A percentile compares a stretch with the other conserved stretches of the same genome.
Evolutionary conservation across 768 basidiomycete genomes (phyloP).

Genomic region (Roridomyces roridus): DNA sequence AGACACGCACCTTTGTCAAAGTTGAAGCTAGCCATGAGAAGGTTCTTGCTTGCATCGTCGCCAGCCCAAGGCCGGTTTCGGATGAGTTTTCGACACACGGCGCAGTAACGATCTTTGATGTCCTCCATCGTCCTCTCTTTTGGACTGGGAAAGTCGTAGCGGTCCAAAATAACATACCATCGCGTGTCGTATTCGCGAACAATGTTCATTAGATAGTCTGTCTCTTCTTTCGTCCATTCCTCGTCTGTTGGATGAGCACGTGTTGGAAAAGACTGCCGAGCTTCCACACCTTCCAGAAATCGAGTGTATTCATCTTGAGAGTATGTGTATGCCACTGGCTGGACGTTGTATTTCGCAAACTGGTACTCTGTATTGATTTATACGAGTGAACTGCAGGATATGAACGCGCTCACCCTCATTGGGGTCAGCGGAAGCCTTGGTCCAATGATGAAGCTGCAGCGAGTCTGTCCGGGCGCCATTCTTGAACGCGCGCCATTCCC

Average conservation of each 20-base stretch:
- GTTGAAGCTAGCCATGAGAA: constrained; percentile 70
- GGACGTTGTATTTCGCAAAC: constrained; percentile 85
- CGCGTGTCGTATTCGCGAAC: constrained; percentile 84
- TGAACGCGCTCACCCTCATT: constrained; percentile 52
- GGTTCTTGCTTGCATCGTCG: constrained; percentile 74
- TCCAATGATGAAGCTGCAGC: constrained; percentile 86
- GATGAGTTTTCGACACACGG: constrained; percentile 87
- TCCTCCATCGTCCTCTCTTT: constrained; percentile 79
- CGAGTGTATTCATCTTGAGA: constrained; percentile 86
- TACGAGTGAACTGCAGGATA: background rate
- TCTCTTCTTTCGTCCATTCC: constrained; percentile 93
- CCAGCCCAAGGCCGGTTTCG: constrained; percentile 85
- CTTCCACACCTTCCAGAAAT: constrained; percentile 85
- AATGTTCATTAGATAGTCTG: constrained; percentile 87
- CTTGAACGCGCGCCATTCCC: constrained; percentile 79
- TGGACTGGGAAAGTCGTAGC: constrained; percentile 78
- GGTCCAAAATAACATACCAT: constrained; percentile 90
- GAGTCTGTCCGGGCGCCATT: constrained; percentile 73
- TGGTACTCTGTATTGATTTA: constrained; percentile 61
- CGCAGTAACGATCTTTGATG: constrained; percentile 93
- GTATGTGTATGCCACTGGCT: constrained; percentile 69
- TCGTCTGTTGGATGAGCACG: constrained; percentile 66
- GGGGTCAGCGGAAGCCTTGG: constrained; percentile 62
- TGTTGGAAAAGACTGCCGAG: no score
- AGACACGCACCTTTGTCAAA: constrained; percentile 83